Percentiles rank a stretch among this genome's conserved stretches.
These are phyloP conservation scores for Arthrobotrys megalospora DNA, from an alignment of 2,329 filamentous ascomycete species.

Conservation along the genomic window DNA sequence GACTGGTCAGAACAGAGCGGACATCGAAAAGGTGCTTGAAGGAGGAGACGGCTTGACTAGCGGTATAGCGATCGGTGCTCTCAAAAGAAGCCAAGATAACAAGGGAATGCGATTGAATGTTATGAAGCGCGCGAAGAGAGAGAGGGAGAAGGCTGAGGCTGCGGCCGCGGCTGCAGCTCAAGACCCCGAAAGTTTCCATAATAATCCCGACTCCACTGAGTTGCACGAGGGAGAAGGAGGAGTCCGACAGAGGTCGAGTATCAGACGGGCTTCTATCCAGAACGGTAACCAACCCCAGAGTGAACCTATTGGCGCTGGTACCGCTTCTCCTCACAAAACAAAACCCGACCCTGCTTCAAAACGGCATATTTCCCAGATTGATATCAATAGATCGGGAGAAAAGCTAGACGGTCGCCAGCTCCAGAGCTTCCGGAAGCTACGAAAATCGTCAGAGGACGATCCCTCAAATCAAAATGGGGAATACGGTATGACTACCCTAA, in stretches of 20 bases:
- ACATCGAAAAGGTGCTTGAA: constrained; percentile 50
- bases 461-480: constrained; percentile 15
- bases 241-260: constrained; percentile 34
- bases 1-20: constrained; percentile 49
- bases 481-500: constrained; percentile 37
- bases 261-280: constrained; percentile 37
- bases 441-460: constrained; percentile 67
- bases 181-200: neutral
- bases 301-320: neutral
- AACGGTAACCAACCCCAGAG: neutral
- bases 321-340: neutral
- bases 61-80: constrained; percentile 43
- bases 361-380: constrained; percentile 11
- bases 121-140: constrained; percentile 74
- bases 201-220: neutral
- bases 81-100: constrained; percentile 72
- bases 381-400: constrained; percentile 2
- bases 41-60: constrained; percentile 31
- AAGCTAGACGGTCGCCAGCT: constrained; percentile 14
- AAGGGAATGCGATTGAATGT: constrained; percentile 82
- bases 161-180: constrained; percentile 52
- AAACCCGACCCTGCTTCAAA: constrained; percentile 23
- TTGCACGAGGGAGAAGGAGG: neutral
- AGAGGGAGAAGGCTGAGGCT: constrained; percentile 60
- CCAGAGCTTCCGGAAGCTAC: constrained; percentile 66